These are phyloP conservation scores for Lippia alba DNA, from an alignment of 305 asterid genomes.

Conservation along the genomic window DNA sequence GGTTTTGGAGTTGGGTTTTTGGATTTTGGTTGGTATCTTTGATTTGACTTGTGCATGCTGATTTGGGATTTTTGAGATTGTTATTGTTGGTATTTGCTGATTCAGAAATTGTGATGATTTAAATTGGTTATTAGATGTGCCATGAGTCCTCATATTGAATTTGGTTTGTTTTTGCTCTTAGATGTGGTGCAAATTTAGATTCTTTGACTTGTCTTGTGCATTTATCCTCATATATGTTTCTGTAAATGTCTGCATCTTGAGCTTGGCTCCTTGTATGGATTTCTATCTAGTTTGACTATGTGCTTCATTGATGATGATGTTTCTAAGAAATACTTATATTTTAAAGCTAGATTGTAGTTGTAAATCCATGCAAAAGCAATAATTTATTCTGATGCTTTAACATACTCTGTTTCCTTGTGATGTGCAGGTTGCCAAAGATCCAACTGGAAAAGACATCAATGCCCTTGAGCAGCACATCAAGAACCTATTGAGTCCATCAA, in stretches of 20 bases:
- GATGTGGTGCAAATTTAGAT: conserved; percentile 5
- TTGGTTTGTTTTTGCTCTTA: background rate
- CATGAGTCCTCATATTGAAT: too few relatives aligned
- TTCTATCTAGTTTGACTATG: conserved; percentile 1
- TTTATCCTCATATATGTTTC: conserved; percentile 11
- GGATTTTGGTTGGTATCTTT: conserved; percentile 14
- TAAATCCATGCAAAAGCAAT: background rate
- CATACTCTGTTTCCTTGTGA: background rate
- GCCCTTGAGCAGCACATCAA: conserved; percentile 54
- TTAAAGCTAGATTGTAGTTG: background rate
- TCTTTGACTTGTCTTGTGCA: conserved; percentile 2
- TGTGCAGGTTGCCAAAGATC: conserved; percentile 51
- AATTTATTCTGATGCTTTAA: background rate
- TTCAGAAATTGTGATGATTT: conserved; percentile 8
- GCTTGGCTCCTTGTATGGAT: background rate
- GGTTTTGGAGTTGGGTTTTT: conserved; percentile 15
- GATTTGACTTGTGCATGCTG: background rate
- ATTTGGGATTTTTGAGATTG: background rate
- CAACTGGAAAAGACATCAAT: conserved; percentile 49
- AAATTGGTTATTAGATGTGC: background rate
- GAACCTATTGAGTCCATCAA: conserved; percentile 48
- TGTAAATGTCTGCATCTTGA: background rate
- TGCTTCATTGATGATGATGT: background rate
- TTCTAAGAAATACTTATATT: background rate
- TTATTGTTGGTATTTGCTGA: conserved; percentile 6